Evolutionary conservation across 2,329 filamentous ascomycete species (phyloP).

Genomic region (Pyrenochaeta sp.): DNA sequence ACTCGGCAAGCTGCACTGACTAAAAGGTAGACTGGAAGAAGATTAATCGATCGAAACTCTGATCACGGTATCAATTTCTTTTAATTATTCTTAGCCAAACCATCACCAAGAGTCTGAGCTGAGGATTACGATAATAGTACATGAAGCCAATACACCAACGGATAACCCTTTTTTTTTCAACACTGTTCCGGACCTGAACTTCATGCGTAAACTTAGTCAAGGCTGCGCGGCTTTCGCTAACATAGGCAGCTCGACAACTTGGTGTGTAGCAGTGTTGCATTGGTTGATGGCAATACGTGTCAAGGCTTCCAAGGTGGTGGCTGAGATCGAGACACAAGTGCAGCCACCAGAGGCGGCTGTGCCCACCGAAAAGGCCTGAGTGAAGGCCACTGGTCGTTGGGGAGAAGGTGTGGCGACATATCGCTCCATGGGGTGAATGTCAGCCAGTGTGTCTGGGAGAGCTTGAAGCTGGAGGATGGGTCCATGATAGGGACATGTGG

Average conservation of each 20-base stretch:
- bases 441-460: neutral
- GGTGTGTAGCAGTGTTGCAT: neutral
- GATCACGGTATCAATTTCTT: too few species aligned
- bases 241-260: neutral
- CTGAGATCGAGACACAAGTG: neutral
- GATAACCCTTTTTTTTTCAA: too few species aligned
- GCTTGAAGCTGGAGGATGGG: neutral
- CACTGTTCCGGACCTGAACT: too few species aligned
- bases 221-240: too few species aligned
- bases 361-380: neutral
- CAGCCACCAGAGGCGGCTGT: slow-evolving; percentile 11
- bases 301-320: neutral
- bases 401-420: slow-evolving; percentile 7
- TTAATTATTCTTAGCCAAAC: too few species aligned
- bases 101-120: too few species aligned
- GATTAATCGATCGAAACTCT: too few species aligned
- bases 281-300: neutral
- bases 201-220: too few species aligned
- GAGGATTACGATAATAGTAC: too few species aligned
- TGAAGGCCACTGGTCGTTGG: slow-evolving; percentile 3
- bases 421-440: slow-evolving; percentile 9
- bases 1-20: too few species aligned
- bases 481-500: slow-evolving; percentile 2
- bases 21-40: too few species aligned
- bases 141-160: too few species aligned